Conservation (phyloP, 148 eudicot genomes). For the Drosera capensis region DNA sequence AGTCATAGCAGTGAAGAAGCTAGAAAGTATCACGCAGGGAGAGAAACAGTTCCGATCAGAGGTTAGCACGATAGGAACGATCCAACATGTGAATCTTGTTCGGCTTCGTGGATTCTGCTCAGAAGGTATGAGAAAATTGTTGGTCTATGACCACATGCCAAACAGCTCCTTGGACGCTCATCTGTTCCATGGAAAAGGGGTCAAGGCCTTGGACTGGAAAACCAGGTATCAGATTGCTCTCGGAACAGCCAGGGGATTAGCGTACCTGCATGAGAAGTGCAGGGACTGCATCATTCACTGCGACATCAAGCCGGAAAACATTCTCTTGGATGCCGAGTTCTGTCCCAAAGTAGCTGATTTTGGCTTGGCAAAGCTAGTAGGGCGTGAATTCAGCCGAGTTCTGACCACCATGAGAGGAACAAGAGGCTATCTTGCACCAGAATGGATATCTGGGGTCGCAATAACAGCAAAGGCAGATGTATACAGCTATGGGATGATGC, state of each 20-base stretch:
- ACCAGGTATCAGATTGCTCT: conserved; percentile 53
- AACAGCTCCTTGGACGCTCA: conserved; percentile 57
- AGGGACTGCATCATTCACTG: conserved; percentile 71
- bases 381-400: conserved; percentile 68
- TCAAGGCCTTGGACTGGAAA: conserved; percentile 45
- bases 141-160: conserved; percentile 75
- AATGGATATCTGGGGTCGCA: conserved; percentile 74
- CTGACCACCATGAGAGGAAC: conserved; percentile 76
- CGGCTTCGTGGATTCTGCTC: conserved; percentile 68
- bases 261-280: conserved; percentile 72
- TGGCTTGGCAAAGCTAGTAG: conserved; percentile 65
- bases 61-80: conserved; percentile 72
- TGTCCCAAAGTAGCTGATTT: conserved; percentile 64
- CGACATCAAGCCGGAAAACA: conserved; percentile 76
- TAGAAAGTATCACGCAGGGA: conserved; percentile 57
- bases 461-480: conserved; percentile 76
- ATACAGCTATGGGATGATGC: conserved; percentile 81
- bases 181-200: conserved; percentile 34
- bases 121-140: conserved; percentile 40
- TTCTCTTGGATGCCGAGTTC: conserved; percentile 44
- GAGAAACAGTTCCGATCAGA: conserved; percentile 78
- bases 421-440: conserved; percentile 82
- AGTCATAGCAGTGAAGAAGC: conserved; percentile 54
- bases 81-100: conserved; percentile 76
- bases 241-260: conserved; percentile 63